A percentile compares a stretch with the other conserved stretches of the same genome.
phyloP scores from a whole-genome alignment of 2,329 filamentous ascomycete species.

The Cercospora sesami region DNA sequence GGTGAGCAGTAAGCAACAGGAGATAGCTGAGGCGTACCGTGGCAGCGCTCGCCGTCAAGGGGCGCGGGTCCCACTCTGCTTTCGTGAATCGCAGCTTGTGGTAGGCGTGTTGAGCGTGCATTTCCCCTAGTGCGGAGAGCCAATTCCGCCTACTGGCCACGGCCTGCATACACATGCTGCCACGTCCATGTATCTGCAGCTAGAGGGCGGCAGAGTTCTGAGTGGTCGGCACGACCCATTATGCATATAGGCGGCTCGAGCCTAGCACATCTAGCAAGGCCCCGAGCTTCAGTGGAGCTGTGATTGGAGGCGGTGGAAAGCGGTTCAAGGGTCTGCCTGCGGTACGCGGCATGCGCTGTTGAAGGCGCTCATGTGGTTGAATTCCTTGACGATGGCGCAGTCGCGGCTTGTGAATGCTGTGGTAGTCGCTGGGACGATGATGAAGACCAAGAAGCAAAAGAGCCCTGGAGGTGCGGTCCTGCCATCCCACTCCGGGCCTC shows the following conservation, averaged over 20 bases:
- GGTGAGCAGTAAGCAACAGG: constrained; percentile 18
- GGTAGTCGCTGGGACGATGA: not conserved
- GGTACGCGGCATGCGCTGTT: constrained; percentile 4
- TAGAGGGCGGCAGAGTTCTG: constrained; percentile 24
- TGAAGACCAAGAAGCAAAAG: not conserved
- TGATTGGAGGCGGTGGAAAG: constrained; percentile 12
- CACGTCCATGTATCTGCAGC: constrained; percentile 34
- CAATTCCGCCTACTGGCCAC: constrained; percentile 29
- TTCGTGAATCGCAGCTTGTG: constrained; percentile 11
- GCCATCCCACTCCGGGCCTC: not conserved
- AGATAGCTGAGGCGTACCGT: constrained; percentile 29
- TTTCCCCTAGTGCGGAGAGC: constrained; percentile 21
- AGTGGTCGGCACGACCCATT: constrained; percentile 28
- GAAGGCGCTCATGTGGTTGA: constrained; percentile 12
- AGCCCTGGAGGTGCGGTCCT: not conserved
- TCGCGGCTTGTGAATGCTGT: not conserved
- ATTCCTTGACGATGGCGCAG: constrained; percentile 6
- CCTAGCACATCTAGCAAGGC: constrained; percentile 4
- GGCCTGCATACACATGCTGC: constrained; percentile 32
- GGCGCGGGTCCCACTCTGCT: constrained; percentile 15
- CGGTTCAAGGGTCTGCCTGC: constrained; percentile 1
- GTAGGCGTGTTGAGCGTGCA: constrained; percentile 18
- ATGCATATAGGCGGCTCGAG: constrained; percentile 12
- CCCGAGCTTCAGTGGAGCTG: constrained; percentile 9
- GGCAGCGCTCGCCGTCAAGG: constrained; percentile 23